phyloP scores from a whole-genome alignment of 140 eudicot genomes.

The Anethum foeniculum region DNA sequence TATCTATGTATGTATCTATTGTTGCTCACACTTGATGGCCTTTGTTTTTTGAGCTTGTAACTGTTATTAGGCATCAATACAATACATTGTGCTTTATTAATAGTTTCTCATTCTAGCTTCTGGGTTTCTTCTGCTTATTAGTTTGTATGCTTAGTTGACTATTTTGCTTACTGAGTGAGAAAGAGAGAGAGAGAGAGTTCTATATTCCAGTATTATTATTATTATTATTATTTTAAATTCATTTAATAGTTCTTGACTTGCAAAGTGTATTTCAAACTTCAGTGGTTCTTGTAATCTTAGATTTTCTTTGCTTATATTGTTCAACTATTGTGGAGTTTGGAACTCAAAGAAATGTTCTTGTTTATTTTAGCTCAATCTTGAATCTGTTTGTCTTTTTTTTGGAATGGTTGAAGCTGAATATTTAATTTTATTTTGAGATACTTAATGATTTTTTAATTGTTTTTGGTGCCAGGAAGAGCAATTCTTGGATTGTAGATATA shows the following conservation, averaged over 20 bases:
- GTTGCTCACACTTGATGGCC: not conserved
- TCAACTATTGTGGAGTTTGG: not conserved
- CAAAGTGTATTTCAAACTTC: not conserved
- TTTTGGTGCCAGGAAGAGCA: constrained; percentile 6
- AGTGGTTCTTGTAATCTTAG: not conserved
- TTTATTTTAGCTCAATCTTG: not conserved
- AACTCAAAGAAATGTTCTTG: not conserved
- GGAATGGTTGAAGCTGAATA: not conserved
- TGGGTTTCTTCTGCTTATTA: not conserved
- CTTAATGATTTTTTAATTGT: not conserved
- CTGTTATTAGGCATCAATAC: not conserved
- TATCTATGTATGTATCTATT: not conserved
- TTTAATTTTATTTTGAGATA: not conserved
- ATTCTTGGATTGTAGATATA: not conserved
- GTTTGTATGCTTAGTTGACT: not conserved
- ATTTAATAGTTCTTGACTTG: not conserved
- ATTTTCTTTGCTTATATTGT: not conserved
- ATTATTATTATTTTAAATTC: not conserved
- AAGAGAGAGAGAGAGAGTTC: not conserved
- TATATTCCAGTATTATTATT: not conserved
- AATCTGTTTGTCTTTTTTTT: not conserved
- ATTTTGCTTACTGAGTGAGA: not conserved
- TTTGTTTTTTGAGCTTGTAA: not conserved
- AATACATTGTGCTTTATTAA: not conserved
- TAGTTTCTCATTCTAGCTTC: not conserved